Base-by-base conservation (phyloP, 345 rosid genomes). In the Eucalyptus urophylla region DNA sequence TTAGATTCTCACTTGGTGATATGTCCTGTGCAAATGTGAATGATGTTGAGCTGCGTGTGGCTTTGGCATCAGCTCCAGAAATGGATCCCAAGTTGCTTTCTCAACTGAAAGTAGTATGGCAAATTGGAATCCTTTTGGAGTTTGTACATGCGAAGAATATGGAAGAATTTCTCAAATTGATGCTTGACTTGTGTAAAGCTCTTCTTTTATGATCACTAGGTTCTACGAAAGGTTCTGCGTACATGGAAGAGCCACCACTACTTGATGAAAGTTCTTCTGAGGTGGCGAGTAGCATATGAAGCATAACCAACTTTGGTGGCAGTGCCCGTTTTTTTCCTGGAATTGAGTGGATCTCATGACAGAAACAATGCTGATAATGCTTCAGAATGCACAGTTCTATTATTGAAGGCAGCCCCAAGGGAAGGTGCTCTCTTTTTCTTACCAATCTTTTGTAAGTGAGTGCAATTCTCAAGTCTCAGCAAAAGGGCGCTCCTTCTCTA, bases 91-190 rank as follows among this genome's bases (percentile, higher is more conserved):
- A 21, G 25, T 54, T 21, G 58, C 58, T 54, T 54, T 54, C 58
- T 54, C 5, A 21, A 0, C 58, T 1, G 11, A 54, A 54, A 54
- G 58, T 54, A 54, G 58, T 1, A 4, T 0, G 0, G 5, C 0
- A 0, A 0, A 54, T 21, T 54, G 58, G 58, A 54, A 54, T 1
- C 1, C 11, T 54, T 54, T 8, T 97, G 93, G 99, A 97, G 92
- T 94, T 95, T 87, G 98, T 95, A 40, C 90, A 89, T 86, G 95
- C 93, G 21, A 97, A 94, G 91, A 97, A 94, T 80, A 95, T 97
- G 99, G 99, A 95, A 92, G 97, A 97, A 91, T 97, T 97, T 91
- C 95, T 96, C 8, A 98, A 97, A 88, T 96, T 98, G 60, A 97
- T 94, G 88, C 95, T 97, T 60, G 94, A 93, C 88, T 93, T 97